These are phyloP conservation scores for Hypsizygus marmoreus DNA, from an alignment of 768 basidiomycete species.

Conservation along the genomic window DNA sequence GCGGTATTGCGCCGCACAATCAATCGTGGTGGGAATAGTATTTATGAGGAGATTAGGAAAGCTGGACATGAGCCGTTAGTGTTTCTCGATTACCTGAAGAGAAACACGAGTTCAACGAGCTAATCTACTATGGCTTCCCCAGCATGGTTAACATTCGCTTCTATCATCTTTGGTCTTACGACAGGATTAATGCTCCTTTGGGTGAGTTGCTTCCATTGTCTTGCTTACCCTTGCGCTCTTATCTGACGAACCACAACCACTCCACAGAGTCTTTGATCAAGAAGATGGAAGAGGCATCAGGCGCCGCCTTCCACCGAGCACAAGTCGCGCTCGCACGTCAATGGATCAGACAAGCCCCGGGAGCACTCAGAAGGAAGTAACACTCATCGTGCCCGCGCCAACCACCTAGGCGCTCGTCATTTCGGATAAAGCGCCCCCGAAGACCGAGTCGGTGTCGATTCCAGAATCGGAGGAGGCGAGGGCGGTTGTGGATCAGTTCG, in stretches of 20 bases:
- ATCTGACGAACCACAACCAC: not conserved
- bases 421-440: slow-evolving; percentile 49
- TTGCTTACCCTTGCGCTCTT: not conserved
- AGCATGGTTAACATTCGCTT: slow-evolving; percentile 87
- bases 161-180: slow-evolving; percentile 91
- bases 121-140: not conserved
- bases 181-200: slow-evolving; percentile 81
- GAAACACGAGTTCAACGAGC: not conserved
- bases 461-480: slow-evolving; percentile 64
- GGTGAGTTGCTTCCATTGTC: slow-evolving; percentile 36
- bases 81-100: not conserved
- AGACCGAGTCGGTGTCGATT: slow-evolving; percentile 64
- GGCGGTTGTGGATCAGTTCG: slow-evolving; percentile 48
- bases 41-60: slow-evolving; percentile 79
- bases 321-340: slow-evolving; percentile 81
- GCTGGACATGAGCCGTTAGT: slow-evolving; percentile 80
- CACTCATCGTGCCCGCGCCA: slow-evolving; percentile 57
- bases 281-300: slow-evolving; percentile 71
- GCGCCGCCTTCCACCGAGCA: slow-evolving; percentile 81
- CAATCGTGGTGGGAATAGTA: slow-evolving; percentile 84
- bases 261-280: slow-evolving; percentile 48
- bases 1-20: slow-evolving; percentile 87
- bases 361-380: slow-evolving; percentile 51
- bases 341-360: slow-evolving; percentile 60
- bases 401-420: slow-evolving; percentile 49